Conservation (phyloP, 495 filamentous ascomycete species). For the Neurospora cerealis region DNA sequence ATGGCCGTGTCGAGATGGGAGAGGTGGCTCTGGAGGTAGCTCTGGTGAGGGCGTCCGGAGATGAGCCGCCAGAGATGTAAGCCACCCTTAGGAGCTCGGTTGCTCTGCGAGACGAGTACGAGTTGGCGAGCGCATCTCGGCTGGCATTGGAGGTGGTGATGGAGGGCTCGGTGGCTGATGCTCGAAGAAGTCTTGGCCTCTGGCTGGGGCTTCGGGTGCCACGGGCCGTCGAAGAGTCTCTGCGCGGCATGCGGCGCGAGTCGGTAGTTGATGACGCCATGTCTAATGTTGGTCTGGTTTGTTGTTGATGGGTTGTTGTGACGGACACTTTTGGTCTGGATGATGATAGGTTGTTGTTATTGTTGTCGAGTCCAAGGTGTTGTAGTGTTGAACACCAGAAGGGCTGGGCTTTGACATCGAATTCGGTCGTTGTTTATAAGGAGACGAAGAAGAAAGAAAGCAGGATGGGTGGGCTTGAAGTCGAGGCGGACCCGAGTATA, state of each 20-base stretch:
- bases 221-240: conserved; percentile 22
- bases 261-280: conserved; percentile 22
- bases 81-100: conserved; percentile 44
- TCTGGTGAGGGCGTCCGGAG: conserved; percentile 22
- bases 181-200: conserved; percentile 40
- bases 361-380: neutral
- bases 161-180: conserved; percentile 42
- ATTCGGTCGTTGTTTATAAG: neutral
- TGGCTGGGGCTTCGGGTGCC: conserved; percentile 17
- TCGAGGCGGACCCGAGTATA: conserved; percentile 5
- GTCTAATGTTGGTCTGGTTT: conserved; percentile 5
- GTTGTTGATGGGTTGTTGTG: conserved; percentile 1
- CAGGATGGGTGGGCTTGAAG: conserved; percentile 5
- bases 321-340: neutral
- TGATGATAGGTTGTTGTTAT: neutral
- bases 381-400: neutral
- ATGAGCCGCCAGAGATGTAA: conserved; percentile 28
- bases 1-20: conserved; percentile 24
- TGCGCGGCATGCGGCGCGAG: conserved; percentile 20
- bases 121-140: conserved; percentile 35
- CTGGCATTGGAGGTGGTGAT: conserved; percentile 46
- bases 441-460: conserved; percentile 3
- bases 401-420: neutral
- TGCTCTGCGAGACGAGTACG: conserved; percentile 35
- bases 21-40: conserved; percentile 25